Evolutionary conservation across 2,329 filamentous ascomycete species (phyloP), one percentile per base, ranked within the genome.

Genomic region (Neonectria neomacrospora): DNA sequence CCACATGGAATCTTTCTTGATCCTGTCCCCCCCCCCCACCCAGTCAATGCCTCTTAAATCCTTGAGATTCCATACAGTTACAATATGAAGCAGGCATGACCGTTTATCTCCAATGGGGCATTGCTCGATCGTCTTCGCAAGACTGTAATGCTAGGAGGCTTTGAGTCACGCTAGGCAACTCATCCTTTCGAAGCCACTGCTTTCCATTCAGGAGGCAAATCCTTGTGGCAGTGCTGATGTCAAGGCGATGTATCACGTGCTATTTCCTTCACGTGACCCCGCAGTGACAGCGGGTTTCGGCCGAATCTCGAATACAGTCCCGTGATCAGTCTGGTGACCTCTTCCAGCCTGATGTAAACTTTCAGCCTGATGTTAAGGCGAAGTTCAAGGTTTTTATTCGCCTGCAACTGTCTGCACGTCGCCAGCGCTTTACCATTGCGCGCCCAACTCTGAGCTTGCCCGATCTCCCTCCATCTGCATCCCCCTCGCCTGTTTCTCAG

Each of bases 361-460:
- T 63, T 67, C 68, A 73, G 70, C 70, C 70, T 72, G 69, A 67
- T 66, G 50, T 63, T 61, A 67, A 65, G 62, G 63, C 63, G 44
- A 63, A 50, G 60, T 23, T 54, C 47, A 50, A 54, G 34, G 44
- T 54, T 61, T 63, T 64, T 58, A 68, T 66, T 58, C 59, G 66
- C 62, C 58, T 63, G 58, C 65, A 67, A 71, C 68, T 63, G 65
- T 67, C 61, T 71, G 68, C 69, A 63, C 57, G 54, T 71, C 60
- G 69, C 58, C 63, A 64, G 65, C 68, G 71, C 71, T 71, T 71
- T 72, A 73, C 65, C 71, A 65, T 65, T 72, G 66, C 61, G 70
- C 67, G 71, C 71, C 71, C 70, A 73, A 73, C 68, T 65, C 70
- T 68, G 66, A 63, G 63, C 54, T 67, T 68, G 66, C 70, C 70